Evolutionary conservation across 345 rosid species (phyloP).

Genomic region (Eucalyptus caleyi): DNA sequence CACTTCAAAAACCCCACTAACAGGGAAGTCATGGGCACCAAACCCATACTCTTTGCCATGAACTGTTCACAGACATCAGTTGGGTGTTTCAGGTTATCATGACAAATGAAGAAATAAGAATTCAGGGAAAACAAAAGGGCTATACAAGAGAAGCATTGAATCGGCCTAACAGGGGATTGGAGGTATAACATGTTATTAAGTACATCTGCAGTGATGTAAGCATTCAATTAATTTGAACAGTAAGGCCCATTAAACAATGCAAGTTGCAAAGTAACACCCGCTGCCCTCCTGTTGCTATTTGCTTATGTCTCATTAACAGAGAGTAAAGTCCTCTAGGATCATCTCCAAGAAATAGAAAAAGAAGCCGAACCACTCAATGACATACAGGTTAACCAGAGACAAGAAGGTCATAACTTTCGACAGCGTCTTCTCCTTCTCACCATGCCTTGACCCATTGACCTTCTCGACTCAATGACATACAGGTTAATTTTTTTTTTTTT

Average conservation of each 20-base stretch:
- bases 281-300: not conserved
- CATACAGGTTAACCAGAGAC: not conserved
- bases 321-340: not conserved
- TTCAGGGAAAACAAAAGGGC: not conserved
- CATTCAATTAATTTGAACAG: not conserved
- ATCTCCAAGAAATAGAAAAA: not conserved
- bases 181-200: not conserved
- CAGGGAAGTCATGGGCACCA: slow-evolving; percentile 75
- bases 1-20: slow-evolving; percentile 82
- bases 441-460: not conserved
- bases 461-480: not conserved
- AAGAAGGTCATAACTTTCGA: not conserved
- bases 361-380: not conserved
- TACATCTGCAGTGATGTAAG: not conserved
- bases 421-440: not conserved
- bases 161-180: not conserved
- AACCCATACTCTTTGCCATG: slow-evolving; percentile 79
- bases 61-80: slow-evolving; percentile 18
- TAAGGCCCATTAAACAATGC: not conserved
- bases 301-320: not conserved
- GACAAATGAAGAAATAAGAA: not conserved
- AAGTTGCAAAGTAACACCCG: not conserved
- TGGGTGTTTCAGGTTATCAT: not conserved
- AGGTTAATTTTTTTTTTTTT: not conserved
- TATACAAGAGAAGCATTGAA: not conserved